Evolutionary conservation across 257 asterid genomes (phyloP), one percentile per base, ranked within the genome.

Genomic region (Eustoma russellianum): DNA sequence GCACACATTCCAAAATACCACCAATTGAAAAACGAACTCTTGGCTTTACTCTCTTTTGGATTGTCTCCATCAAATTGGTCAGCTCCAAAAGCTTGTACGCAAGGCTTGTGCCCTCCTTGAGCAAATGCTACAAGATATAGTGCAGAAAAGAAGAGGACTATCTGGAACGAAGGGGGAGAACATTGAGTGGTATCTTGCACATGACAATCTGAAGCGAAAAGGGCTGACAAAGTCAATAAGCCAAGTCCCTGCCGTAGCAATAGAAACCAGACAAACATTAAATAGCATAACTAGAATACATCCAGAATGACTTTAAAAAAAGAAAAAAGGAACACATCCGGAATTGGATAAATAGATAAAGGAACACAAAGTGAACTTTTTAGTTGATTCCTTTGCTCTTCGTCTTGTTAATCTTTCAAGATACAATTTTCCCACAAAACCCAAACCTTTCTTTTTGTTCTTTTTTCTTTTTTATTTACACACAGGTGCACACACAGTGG

Each of bases 1-100:
- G 30, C 61, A 41, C 56, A 56, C 66, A 61, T 46, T 9, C 72
- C 63, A 59, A 67, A 67, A 61, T 54, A 67, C 75, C 75, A 75
- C 81, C 81, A 75, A 51, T 75, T 75, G 69, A 75, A 75, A 58
- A 75, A 75, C 13, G 81, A 75, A 41, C 77, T 71, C 59, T 71
- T 75, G 18, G 77, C 70, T 59, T 67, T 64, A 35, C 45, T n/a
- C 63, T 71, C 81, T 11, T 60, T 41, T 2, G 72, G 72, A 50
- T 75, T 65, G 5, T 54, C 59, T 45, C 50, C 57, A 61, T 75
- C 77, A 64, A 75, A 75, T 30, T 74, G 79, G 60, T 74, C 76
- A 19, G 79, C 76, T 43, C 76, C 76, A 66, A 74, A 74, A 41
- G 81, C 81, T 60, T 75, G 81, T 7, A 75, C 74, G 52, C 81